These are phyloP conservation scores for Tolypocladium guangdongense DNA, from an alignment of 2,329 filamentous ascomycete species.

Conservation along the genomic window DNA sequence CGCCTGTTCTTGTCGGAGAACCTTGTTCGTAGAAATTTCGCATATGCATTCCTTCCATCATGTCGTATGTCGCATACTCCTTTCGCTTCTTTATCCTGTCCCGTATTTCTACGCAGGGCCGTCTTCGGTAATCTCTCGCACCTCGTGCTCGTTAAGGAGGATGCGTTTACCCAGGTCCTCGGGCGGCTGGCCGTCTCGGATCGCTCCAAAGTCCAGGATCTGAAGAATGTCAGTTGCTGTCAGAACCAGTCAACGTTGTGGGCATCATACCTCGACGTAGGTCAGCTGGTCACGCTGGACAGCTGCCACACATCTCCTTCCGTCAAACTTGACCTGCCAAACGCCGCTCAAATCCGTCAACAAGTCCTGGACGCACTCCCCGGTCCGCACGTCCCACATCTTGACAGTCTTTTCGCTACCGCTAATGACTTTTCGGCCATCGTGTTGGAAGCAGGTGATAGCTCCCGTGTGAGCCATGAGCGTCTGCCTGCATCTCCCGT, in stretches of 20 bases:
- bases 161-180: conserved; percentile 73
- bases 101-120: conserved; percentile 12
- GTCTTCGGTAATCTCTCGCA: conserved; percentile 38
- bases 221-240: conserved; percentile 23
- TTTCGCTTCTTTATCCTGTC: neutral
- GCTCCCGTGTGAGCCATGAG: conserved; percentile 91
- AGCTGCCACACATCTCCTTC: conserved; percentile 86
- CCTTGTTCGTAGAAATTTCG: conserved; percentile 3
- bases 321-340: conserved; percentile 98
- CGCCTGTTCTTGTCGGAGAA: neutral
- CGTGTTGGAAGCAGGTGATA: conserved; percentile 98
- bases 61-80: neutral
- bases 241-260: too few species aligned
- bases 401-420: conserved; percentile 93
- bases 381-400: conserved; percentile 94
- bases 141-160: conserved; percentile 47
- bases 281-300: conserved; percentile 88
- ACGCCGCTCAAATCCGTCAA: conserved; percentile 91
- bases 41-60: conserved; percentile 6
- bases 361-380: conserved; percentile 85
- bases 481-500: conserved; percentile 78
- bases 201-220: conserved; percentile 96
- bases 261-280: conserved; percentile 74
- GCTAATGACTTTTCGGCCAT: conserved; percentile 91
- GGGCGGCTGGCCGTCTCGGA: conserved; percentile 71